Evolutionary conservation across 2,329 filamentous ascomycete species (phyloP).

Genomic region (Sarocladiaceae sp.): DNA sequence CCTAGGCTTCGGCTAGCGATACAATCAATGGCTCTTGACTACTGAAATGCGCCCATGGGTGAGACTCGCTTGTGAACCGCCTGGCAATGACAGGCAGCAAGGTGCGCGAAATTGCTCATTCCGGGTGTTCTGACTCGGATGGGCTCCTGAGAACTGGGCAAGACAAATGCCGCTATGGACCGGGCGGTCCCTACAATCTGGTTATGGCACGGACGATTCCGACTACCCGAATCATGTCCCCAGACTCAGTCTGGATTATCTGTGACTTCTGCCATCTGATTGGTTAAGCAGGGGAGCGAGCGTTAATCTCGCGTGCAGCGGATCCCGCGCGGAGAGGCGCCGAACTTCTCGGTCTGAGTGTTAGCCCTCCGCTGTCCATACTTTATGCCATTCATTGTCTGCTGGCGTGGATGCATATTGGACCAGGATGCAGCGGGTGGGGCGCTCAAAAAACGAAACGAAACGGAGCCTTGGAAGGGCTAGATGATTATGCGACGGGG

Average conservation of each 20-base stretch:
- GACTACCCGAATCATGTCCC: constrained; percentile 8
- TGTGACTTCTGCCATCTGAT: background rate
- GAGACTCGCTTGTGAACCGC: background rate
- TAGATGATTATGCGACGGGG: background rate
- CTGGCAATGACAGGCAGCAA: background rate
- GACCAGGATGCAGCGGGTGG: background rate
- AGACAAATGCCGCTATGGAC: constrained; percentile 8
- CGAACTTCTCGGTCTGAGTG: no score
- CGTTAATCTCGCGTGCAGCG: constrained; percentile 6
- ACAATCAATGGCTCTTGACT: background rate
- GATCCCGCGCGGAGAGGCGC: constrained; percentile 5
- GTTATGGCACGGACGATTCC: background rate
- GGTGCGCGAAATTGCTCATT: constrained; percentile 2
- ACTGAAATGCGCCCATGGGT: background rate
- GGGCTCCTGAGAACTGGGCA: background rate
- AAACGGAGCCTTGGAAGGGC: constrained; percentile 3
- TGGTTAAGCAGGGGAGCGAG: constrained; percentile 1
- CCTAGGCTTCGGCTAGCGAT: constrained; percentile 3
- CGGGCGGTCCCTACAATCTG: constrained; percentile 3
- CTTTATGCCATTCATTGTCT: no score
- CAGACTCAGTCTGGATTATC: background rate
- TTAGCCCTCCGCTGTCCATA: no score
- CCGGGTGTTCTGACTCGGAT: background rate
- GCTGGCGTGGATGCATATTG: background rate
- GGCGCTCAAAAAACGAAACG: constrained; percentile 8